Evolutionary conservation across 805 yeast species (phyloP), one percentile per base, ranked within the genome.

Genomic region (Ogataea neopini): DNA sequence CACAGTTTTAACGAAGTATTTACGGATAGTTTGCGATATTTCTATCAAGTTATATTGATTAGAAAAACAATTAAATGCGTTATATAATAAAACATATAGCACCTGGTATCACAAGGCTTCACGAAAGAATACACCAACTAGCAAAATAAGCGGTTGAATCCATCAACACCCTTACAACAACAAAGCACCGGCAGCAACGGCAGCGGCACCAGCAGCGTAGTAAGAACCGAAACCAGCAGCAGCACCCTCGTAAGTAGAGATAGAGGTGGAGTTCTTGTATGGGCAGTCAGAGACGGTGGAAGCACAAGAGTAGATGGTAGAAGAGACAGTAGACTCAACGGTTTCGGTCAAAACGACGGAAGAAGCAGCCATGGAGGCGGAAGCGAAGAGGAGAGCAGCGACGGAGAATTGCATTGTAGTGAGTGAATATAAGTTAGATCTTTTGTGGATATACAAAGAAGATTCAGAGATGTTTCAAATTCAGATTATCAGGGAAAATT

Each of bases 361-460:
- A 15, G 62, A 53, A 47, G 66, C 58, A 58, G 73, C 71, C 45
- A 69, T 64, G 45, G 70, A 63, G 51, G 71, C 70, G 44, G 60
- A 56, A 55, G 72, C 73, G 52, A 61, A 58, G 52, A 66, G 49
- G 56, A 68, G 55, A 48, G 70, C 63, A 61, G 69, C 68, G 58
- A 67, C 64, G 58, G 76, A 64, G 75, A 72, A 74, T 70, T 73
- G 76, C 79, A 74, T 74, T 69, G 51, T 70, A 49, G 49, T 34
- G 59, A 54, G 52, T 52, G 56, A 54, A 52, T 43, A 51, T 52
- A 48, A 55, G 69, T 58, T 57, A 53, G 66, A 56, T 58, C 48
- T 52, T n/a, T 10, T 46, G 18, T 30, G 34, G 37, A 42, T 37
- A 33, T 11, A 40, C 22, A 32, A 37, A 25, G 33, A 29, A 28